These are phyloP conservation scores for Gleditsia sinensis DNA, from an alignment of 306 rosid genomes.

Conservation along the genomic window DNA sequence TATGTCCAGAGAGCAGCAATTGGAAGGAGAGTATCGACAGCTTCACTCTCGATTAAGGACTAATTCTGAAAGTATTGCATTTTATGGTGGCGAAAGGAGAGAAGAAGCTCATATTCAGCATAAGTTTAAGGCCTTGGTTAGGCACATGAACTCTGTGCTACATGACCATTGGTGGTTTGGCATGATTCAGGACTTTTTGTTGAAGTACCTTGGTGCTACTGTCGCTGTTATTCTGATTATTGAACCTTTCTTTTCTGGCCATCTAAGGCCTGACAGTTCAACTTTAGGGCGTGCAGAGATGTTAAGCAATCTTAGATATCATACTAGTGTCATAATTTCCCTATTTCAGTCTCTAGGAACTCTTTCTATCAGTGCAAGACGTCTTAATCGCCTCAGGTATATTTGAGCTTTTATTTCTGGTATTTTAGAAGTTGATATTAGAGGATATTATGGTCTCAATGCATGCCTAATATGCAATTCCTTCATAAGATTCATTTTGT, in stretches of 20 bases:
- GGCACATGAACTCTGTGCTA: constrained; percentile 69
- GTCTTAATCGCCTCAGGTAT: constrained; percentile 95
- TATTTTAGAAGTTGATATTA: constrained; percentile 26
- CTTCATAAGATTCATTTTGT: constrained; percentile 22
- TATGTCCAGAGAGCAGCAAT: constrained; percentile 90
- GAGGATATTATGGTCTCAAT: constrained; percentile 18
- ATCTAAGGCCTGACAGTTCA: constrained; percentile 90
- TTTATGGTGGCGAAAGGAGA: constrained; percentile 90
- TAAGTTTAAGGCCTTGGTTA: constrained; percentile 67
- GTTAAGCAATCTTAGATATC: constrained; percentile 99
- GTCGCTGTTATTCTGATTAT: constrained; percentile 92
- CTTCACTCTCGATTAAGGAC: constrained; percentile 96
- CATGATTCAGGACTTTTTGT: constrained; percentile 93
- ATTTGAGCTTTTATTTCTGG: constrained; percentile 24
- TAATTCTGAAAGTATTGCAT: constrained; percentile 96
- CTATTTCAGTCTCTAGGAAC: constrained; percentile 94
- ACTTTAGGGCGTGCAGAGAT: constrained; percentile 99
- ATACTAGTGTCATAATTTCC: constrained; percentile 94
- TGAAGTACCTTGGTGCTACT: constrained; percentile 98
- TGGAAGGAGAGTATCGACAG: constrained; percentile 97
- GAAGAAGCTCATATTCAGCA: constrained; percentile 89
- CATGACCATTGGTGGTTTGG: constrained; percentile 99
- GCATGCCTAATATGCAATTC: constrained; percentile 15
- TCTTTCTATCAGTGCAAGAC: constrained; percentile 90
- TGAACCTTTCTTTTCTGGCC: constrained; percentile 97